Evolutionary conservation across 441 rosid species (phyloP).

Genomic region (Gossypium davidsonii): DNA sequence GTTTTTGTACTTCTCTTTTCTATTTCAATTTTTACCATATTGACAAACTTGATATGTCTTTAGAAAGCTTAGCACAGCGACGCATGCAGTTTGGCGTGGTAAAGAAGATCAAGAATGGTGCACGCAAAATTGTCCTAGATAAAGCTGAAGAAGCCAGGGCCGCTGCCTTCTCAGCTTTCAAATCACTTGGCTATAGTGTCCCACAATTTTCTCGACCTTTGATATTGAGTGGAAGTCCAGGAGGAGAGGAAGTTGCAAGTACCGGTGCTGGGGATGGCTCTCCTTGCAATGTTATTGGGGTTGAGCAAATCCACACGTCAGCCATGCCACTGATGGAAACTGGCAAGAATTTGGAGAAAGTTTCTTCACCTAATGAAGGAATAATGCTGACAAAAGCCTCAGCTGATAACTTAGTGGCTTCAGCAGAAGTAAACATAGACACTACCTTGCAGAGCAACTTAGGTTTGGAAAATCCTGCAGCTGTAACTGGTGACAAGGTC

Average conservation of each 20-base stretch:
- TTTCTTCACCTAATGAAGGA: conserved; percentile 27
- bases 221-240: conserved; percentile 30
- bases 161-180: conserved; percentile 88
- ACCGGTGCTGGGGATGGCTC: conserved; percentile 27
- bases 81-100: conserved; percentile 79
- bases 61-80: conserved; percentile 67
- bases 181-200: conserved; percentile 76
- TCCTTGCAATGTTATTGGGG: conserved; percentile 21
- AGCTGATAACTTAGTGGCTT: conserved; percentile 32
- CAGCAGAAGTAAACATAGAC: conserved; percentile 29
- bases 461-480: conserved; percentile 27
- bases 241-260: conserved; percentile 28
- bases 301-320: conserved; percentile 26
- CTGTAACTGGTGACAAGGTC: conserved; percentile 22
- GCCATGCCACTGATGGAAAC: conserved; percentile 28
- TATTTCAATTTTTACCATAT: conserved; percentile 14
- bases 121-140: conserved; percentile 91
- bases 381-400: conserved; percentile 28
- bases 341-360: conserved; percentile 26
- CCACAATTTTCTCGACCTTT: conserved; percentile 56
- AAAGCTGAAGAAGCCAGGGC: conserved; percentile 96
- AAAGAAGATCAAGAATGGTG: conserved; percentile 92
- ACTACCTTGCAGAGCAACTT: conserved; percentile 16
- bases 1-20: neutral
- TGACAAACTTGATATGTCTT: conserved; percentile 25